Evolutionary conservation across 192 early-diverging fungal genomes (phyloP), one percentile per base, ranked within the genome.

Genomic region (Fimicolochytrium jonesii): DNA sequence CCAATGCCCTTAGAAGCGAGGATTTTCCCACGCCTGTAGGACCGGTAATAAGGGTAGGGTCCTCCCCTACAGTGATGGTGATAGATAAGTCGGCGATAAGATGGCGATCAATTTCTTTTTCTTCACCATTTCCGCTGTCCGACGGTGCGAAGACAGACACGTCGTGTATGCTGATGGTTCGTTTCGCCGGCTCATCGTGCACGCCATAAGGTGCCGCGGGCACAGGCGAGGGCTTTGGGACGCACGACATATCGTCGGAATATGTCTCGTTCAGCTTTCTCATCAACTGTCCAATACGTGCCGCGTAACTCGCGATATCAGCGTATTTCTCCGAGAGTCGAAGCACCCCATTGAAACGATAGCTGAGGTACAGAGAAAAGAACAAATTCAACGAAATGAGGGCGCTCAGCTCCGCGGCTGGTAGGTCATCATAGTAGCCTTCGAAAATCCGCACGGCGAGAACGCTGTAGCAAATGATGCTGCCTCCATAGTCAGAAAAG

Each of bases 1-100:
- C 84, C 43, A 95, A 75, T 5, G 81, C 81, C 4, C 92, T 79
- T 20, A 95, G 52, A 17, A 97, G 39, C 5, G 89, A 89, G 15
- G 89, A 88, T 64, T 97, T 97, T 32, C 94, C 94, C 17, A 70
- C 66, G 66, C 94, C 94, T 55, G 91, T 92, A 4, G 88, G 84
- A n/a, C 74, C 78, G 11, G 63, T 71, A 46, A 77, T 74, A 32
- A 77, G n/a, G n/a, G n/a, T n/a, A n/a, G n/a, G n/a, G n/a, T n/a
- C 64, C 17, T 59, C 41, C 9, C 61, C 66, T 30, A 29, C 32
- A 0, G 11, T 28, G 22, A 75, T 44, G 4, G 33, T 64, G 26
- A 75, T 11, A 0, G 42, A 48, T 1, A 68, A 59, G 28, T 68
- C 34, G 22, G 18, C 15, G 23, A 68, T 58, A 17, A 70, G 56